Evolutionary conservation across 208 protist species (phyloP).

Genomic region (Trypanosomatidae sp.): DNA sequence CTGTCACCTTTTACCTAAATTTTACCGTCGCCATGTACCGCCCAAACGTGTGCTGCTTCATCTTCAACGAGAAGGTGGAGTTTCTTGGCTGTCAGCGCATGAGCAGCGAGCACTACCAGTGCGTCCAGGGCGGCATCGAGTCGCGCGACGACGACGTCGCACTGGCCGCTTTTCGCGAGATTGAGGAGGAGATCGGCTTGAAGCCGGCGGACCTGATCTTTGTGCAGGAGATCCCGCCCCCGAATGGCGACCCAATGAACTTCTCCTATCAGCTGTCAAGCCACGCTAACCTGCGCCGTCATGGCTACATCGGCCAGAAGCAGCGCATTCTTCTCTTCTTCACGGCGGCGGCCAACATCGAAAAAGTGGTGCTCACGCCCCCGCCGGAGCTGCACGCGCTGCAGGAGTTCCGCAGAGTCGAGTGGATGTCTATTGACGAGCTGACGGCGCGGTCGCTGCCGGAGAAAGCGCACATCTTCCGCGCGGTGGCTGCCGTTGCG

Average conservation of each 20-base stretch:
- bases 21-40: constrained; percentile 87
- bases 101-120: constrained; percentile 45
- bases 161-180: constrained; percentile 59
- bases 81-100: constrained; percentile 71
- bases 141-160: constrained; percentile 48
- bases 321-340: constrained; percentile 82
- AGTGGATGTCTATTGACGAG: constrained; percentile 49
- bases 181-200: constrained; percentile 78
- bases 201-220: constrained; percentile 44
- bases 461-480: constrained; percentile 75
- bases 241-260: constrained; percentile 53
- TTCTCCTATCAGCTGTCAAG: no score
- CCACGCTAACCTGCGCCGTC: constrained; percentile 69
- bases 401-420: constrained; percentile 58
- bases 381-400: constrained; percentile 40
- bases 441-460: constrained; percentile 24
- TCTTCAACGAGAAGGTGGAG: constrained; percentile 70
- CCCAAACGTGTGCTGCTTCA: constrained; percentile 71
- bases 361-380: constrained; percentile 59
- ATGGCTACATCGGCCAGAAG: constrained; percentile 73
- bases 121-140: constrained; percentile 83
- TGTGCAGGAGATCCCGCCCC: constrained; percentile 68
- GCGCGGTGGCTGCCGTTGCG: constrained; percentile 34
- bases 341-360: constrained; percentile 35
- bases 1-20: background rate